These are phyloP conservation scores for Misopates orontium DNA, from an alignment of 257 asterid genomes.

Conservation along the genomic window DNA sequence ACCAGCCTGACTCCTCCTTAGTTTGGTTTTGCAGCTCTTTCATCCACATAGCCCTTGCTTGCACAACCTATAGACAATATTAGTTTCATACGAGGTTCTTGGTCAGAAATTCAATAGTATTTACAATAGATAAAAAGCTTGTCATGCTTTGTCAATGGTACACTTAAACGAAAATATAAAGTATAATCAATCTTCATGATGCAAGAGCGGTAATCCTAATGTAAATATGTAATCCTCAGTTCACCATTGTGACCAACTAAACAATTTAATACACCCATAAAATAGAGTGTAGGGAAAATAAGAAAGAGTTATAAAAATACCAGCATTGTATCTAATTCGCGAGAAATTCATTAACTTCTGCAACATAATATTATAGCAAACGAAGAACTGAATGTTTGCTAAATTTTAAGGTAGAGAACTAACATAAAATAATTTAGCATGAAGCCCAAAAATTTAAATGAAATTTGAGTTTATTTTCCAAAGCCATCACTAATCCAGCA, in stretches of 20 bases:
- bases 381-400: no score
- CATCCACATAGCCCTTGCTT: conserved; percentile 92
- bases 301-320: not conserved
- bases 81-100: not conserved
- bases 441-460: conserved; percentile 15
- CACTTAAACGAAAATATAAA: not conserved
- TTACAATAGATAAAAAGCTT: not conserved
- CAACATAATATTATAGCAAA: no score
- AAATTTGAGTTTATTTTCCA: not conserved
- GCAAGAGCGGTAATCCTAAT: not conserved
- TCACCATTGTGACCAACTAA: conserved; percentile 11
- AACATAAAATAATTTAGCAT: not conserved
- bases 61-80: conserved; percentile 50
- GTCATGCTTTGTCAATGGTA: not conserved
- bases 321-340: conserved; percentile 4
- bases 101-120: conserved; percentile 6
- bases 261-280: not conserved
- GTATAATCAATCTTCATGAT: not conserved
- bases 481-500: conserved; percentile 10
- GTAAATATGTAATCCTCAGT: not conserved
- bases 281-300: not conserved
- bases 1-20: conserved; percentile 64
- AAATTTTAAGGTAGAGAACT: no score
- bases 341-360: not conserved
- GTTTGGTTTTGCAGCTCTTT: conserved; percentile 79